phyloP scores from a whole-genome alignment of 2,329 filamentous ascomycete genomes.

The Hirsutella rhossiliensis region DNA sequence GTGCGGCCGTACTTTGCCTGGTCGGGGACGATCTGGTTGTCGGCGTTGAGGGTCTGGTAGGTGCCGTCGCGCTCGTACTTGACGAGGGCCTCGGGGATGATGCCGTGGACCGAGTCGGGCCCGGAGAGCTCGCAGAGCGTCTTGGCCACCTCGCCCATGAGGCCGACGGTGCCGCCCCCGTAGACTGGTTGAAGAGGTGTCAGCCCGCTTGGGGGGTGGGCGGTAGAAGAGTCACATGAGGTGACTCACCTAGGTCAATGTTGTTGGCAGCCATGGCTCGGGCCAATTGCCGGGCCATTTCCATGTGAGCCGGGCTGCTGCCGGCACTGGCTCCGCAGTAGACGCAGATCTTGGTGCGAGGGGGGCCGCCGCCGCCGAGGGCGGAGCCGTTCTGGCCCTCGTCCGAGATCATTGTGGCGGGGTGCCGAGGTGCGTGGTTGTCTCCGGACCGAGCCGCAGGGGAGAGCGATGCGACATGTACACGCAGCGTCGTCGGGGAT shows the following conservation, averaged over 20 bases:
- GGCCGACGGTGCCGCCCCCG: constrained; percentile 82
- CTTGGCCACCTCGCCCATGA: constrained; percentile 90
- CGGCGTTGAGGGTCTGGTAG: constrained; percentile 31
- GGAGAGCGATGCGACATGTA: too few relatives aligned
- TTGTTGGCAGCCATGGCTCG: constrained; percentile 60
- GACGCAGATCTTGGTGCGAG: constrained; percentile 66
- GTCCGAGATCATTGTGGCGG: too few relatives aligned
- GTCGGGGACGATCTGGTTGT: constrained; percentile 48
- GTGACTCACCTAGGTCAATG: constrained; percentile 54
- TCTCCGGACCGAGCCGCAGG: too few relatives aligned
- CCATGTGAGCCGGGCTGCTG: constrained; percentile 59
- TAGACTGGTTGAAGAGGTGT: constrained; percentile 50
- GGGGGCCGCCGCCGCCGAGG: constrained; percentile 18
- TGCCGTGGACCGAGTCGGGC: constrained; percentile 74
- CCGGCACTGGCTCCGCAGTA: constrained; percentile 83
- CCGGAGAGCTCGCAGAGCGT: constrained; percentile 76
- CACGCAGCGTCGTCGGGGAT: too few relatives aligned
- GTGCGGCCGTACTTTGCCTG: constrained; percentile 64
- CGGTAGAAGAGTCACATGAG: background rate
- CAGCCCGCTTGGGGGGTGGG: background rate
- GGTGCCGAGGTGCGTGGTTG: too few relatives aligned
- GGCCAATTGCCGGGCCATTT: constrained; percentile 66
- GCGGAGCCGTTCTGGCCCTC: constrained; percentile 5
- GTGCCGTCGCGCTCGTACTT: constrained; percentile 59
- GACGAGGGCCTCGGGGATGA: constrained; percentile 81